phyloP scores from a whole-genome alignment of 805 yeast genomes.

The Saccharomycopsis oosterbeekiorum region DNA sequence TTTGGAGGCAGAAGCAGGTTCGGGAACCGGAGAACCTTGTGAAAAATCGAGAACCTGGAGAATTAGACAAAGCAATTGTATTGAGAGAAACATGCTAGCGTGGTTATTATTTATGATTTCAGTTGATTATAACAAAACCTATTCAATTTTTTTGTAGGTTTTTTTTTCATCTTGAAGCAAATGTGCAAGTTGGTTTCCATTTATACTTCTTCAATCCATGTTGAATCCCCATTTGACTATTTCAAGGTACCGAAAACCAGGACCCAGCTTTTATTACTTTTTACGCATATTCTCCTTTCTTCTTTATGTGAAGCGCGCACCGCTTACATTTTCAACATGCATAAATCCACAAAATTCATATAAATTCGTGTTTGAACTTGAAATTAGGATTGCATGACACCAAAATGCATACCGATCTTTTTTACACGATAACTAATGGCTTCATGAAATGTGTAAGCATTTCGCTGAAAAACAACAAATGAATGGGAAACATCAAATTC shows the following conservation, averaged over 20 bases:
- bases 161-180: not conserved
- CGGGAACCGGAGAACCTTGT: not conserved
- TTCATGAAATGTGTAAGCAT: no score
- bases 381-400: not conserved
- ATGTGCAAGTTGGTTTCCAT: not conserved
- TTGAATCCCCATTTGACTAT: no score
- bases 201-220: not conserved
- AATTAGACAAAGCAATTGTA: not conserved
- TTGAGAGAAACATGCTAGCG: not conserved
- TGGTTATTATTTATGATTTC: no score
- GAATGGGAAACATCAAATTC: no score
- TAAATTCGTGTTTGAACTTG: not conserved
- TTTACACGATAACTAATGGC: no score
- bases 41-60: not conserved
- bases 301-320: not conserved
- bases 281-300: not conserved
- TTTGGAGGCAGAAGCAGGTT: not conserved
- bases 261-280: not conserved
- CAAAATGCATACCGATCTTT: not conserved
- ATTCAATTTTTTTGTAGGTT: not conserved
- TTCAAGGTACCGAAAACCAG: not conserved
- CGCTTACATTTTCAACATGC: not conserved
- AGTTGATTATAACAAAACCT: no score
- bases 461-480: no score
- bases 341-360: not conserved